Conservation (phyloP, 2,329 filamentous ascomycete species). For the Diaporthe ilicicola region DNA sequence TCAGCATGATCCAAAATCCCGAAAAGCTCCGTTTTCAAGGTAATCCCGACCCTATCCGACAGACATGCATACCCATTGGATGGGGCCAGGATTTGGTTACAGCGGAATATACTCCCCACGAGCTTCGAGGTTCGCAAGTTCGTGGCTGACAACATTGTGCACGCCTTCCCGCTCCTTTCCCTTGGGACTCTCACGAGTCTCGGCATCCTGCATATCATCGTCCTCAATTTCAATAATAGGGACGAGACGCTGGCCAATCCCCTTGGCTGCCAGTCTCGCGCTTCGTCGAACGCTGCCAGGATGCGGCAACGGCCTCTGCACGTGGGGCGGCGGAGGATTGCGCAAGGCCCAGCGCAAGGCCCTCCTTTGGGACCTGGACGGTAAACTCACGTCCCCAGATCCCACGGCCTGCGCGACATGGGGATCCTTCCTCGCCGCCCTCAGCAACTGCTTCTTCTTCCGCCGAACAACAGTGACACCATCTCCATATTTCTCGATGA, state of each 20-base stretch:
- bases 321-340: neutral
- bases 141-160: neutral
- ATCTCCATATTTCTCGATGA: neutral
- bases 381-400: neutral
- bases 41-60: neutral
- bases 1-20: neutral
- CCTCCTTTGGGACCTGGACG: neutral
- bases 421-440: neutral
- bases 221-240: slow-evolving; percentile 8
- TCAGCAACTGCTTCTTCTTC: neutral
- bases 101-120: slow-evolving; percentile 19
- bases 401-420: too few species aligned
- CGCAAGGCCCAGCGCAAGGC: neutral
- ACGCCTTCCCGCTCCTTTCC: neutral
- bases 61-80: neutral
- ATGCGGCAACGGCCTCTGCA: neutral
- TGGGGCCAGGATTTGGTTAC: neutral
- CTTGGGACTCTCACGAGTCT: neutral
- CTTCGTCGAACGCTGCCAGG: neutral
- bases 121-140: neutral
- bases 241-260: neutral
- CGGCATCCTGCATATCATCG: neutral
- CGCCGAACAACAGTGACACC: neutral
- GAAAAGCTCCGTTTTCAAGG: neutral
- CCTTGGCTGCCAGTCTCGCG: neutral